These are phyloP conservation scores for Staphylotrichum longicolle DNA, from an alignment of 495 filamentous ascomycete species.

Conservation along the genomic window DNA sequence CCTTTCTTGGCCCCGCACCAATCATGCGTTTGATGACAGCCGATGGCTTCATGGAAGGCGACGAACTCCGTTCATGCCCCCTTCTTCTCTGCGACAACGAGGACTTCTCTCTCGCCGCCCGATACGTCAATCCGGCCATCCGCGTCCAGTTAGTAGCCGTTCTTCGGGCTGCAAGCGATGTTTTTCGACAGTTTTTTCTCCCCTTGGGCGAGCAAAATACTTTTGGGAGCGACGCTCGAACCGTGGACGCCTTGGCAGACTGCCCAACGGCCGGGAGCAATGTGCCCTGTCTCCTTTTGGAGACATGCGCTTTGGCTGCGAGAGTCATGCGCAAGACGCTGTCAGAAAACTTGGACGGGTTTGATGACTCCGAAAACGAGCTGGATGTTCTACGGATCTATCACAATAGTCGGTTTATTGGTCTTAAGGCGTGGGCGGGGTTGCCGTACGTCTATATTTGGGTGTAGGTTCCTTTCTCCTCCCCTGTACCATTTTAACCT, in stretches of 20 bases:
- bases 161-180: not conserved
- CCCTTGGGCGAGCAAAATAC: too few species aligned
- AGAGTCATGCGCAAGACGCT: slow-evolving; percentile 4
- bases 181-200: not conserved
- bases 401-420: not conserved
- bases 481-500: too few species aligned
- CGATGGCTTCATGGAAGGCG: not conserved
- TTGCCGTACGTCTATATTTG: slow-evolving; percentile 7
- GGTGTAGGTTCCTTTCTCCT: not conserved
- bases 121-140: not conserved
- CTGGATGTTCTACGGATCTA: not conserved
- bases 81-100: slow-evolving; percentile 4
- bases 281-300: not conserved
- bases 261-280: not conserved
- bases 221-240: too few species aligned
- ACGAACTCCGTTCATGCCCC: slow-evolving; percentile 1
- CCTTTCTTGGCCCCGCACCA: not conserved
- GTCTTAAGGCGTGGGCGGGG: slow-evolving; percentile 8
- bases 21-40: not conserved
- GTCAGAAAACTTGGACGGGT: not conserved
- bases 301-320: slow-evolving; percentile 1
- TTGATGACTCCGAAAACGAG: not conserved
- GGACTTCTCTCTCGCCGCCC: not conserved
- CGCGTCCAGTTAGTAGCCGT: not conserved
- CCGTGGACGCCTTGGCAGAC: not conserved